Conservation (phyloP, 331 rosid genomes). For the Malus hybrid region DNA sequence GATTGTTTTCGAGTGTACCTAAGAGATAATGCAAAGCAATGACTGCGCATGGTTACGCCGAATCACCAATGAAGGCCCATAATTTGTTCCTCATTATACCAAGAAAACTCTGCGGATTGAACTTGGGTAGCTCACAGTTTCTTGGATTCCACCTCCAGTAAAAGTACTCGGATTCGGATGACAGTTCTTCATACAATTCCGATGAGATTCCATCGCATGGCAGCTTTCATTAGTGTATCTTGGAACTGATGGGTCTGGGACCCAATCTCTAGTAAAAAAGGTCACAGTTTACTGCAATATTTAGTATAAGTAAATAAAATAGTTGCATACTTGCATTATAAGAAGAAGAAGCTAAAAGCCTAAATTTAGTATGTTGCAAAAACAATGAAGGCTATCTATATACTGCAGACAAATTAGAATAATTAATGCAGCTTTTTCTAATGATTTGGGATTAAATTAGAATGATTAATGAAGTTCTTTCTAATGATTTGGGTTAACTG, state of each 20-base stretch:
- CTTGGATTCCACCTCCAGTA: conserved; percentile 82
- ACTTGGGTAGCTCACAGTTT: conserved; percentile 56
- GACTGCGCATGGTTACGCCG: conserved; percentile 90
- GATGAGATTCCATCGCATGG: conserved; percentile 62
- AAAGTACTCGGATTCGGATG: conserved; percentile 67
- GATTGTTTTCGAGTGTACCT: conserved; percentile 29
- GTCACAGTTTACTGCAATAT: conserved; percentile 51
- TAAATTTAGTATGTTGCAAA: too few species aligned
- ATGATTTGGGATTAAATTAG: too few species aligned
- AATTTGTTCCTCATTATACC: conserved; percentile 53
- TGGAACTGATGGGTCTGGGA: conserved; percentile 52
- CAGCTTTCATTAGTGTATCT: conserved; percentile 70
- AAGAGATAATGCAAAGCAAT: conserved; percentile 71
- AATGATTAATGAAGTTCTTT: too few species aligned
- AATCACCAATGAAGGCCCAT: conserved; percentile 79
- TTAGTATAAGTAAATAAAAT: neutral
- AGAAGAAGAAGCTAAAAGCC: too few species aligned
- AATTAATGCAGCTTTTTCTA: too few species aligned
- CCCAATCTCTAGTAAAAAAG: conserved; percentile 71
- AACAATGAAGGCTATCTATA: too few species aligned
- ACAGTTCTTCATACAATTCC: conserved; percentile 78
- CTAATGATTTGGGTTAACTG: too few species aligned
- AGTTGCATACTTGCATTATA: neutral
- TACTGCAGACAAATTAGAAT: too few species aligned
- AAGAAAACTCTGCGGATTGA: conserved; percentile 60